Evolutionary conservation across 1,284 basidiomycete species (phyloP), one percentile per base, ranked within the genome.

Genomic region (Puccinia coronata): DNA sequence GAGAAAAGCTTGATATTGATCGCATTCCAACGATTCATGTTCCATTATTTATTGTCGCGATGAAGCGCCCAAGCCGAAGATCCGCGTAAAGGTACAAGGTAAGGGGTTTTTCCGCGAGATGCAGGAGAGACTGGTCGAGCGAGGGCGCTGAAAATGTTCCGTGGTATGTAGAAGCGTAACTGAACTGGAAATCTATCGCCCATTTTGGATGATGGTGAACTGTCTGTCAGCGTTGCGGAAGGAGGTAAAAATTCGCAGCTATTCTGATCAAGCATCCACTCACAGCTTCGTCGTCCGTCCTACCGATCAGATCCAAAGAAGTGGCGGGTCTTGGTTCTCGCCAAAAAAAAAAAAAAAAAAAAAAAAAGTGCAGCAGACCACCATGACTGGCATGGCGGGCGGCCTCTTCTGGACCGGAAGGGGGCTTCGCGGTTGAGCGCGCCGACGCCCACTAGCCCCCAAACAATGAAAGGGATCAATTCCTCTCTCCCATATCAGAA

Each of bases 1-100:
- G 31, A 65, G 43, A 55, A 80, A 73, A 18, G 53, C 39, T 73
- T 73, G 71, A 43, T 71, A 73, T 8, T 20, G 51, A 57, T 73
- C 36, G 4, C 36, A 55, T 20, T 55, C 49, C 39, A 36, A 73
- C n/a, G 23, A 0, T 57, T 59, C 71, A 57, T 25, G 3, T 43
- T 39, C 71, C 71, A 73, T 73, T 72, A 34, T 41, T 51, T 16
- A 41, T n/a, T n/a, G n/a, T n/a, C 1, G 25, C 11, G 49, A 71
- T 53, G 18, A 36, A 36, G 14, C 8, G 16, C 25, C 28, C 47
- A 53, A 16, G 34, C 20, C 4, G 49, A 53, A 18, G 43, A 49
- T 36, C 31, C 4, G 28, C 12, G 34, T 43, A 0, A 39, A 4
- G 23, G 36, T n/a, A n/a, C 16, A 65, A 39, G 5, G 12, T 36